These are phyloP conservation scores for Gloeopeniophorella convolvens DNA, from an alignment of 768 basidiomycete species.

Conservation along the genomic window DNA sequence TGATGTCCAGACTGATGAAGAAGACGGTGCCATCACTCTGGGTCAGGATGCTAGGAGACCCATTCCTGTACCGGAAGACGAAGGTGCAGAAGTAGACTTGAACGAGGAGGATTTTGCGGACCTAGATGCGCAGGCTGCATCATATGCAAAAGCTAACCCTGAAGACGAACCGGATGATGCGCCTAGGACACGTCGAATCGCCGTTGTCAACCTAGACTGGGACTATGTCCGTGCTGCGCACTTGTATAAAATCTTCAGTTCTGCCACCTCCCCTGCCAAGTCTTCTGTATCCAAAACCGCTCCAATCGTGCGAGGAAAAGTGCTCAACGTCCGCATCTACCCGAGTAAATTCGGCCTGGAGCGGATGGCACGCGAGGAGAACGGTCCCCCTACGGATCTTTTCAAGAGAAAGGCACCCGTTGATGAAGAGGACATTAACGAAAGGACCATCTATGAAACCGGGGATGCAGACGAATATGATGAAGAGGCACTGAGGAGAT, in stretches of 20 bases:
- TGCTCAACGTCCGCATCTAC: constrained; percentile 77
- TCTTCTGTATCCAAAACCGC: constrained; percentile 32
- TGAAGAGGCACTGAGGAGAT: constrained; percentile 79
- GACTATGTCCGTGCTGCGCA: constrained; percentile 88
- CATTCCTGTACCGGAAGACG: constrained; percentile 35
- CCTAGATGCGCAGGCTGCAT: constrained; percentile 68
- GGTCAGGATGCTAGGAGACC: constrained; percentile 42
- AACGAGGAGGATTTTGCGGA: constrained; percentile 69
- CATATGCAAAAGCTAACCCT: constrained; percentile 37
- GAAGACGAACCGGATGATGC: constrained; percentile 35
- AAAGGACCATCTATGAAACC: constrained; percentile 56
- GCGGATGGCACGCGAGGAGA: constrained; percentile 80
- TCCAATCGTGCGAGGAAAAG: constrained; percentile 50
- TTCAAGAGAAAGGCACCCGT: constrained; percentile 47
- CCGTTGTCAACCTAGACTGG: constrained; percentile 97
- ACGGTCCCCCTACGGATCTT: constrained; percentile 79
- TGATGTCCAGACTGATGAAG: constrained; percentile 33
- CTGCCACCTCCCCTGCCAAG: constrained; percentile 59
- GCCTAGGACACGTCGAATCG: constrained; percentile 61
- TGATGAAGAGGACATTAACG: constrained; percentile 54
- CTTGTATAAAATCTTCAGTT: constrained; percentile 88
- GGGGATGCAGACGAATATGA: constrained; percentile 76
- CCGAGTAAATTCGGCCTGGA: constrained; percentile 92
- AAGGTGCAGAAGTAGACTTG: constrained; percentile 61
- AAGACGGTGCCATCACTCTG: constrained; percentile 44